Evolutionary conservation across 2,329 filamentous ascomycete genomes (phyloP), one percentile per base, ranked within the genome.

Genomic region (Ascochyta fabae): DNA sequence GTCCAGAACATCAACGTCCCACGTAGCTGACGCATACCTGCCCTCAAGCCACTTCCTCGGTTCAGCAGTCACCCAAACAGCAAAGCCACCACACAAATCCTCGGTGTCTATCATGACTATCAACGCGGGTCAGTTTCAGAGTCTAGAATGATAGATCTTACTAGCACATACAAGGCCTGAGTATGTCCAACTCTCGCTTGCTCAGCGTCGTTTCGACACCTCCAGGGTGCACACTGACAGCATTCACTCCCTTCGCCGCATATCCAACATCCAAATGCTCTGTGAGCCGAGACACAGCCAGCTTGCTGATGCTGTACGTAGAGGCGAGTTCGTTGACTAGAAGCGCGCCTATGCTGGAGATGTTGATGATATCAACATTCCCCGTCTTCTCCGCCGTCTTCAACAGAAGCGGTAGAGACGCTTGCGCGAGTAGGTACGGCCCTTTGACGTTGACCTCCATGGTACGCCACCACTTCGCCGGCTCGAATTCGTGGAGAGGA

Each of bases 391-490:
- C 62, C 47, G 55, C 69, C 45, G 60, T 66, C 10, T 33, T 26
- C 0, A 74, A 50, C 3, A 78, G 65, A 24, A 82, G 61, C 1
- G 80, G 80, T 4, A 84, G 60, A 38, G 84, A 80, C 0, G 77
- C 73, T 10, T 77, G 75, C 7, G 77, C 68, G 9, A 80, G 64
- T 1, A 82, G 70, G 61, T 80, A 84, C 0, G 76, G 66, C 0
- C 82, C 84, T 22, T 76, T 74, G n/a, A 84, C 34, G 61, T 85
- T 86, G 36, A 83, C 72, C 41, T 80, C 76, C 67, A 76, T 80
- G 0, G 75, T 76, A 23, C 74, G 68, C 76, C 76, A 80, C 74
- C 74, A 81, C 1, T 69, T 65, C 4, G 59, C 56, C 2, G 76
- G 71, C 15, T 80, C 68, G 2, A 68, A 64, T 1, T 77, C 73